Conservation (phyloP, 164 flowering plant species). For the Dillenia suffruticosa region DNA sequence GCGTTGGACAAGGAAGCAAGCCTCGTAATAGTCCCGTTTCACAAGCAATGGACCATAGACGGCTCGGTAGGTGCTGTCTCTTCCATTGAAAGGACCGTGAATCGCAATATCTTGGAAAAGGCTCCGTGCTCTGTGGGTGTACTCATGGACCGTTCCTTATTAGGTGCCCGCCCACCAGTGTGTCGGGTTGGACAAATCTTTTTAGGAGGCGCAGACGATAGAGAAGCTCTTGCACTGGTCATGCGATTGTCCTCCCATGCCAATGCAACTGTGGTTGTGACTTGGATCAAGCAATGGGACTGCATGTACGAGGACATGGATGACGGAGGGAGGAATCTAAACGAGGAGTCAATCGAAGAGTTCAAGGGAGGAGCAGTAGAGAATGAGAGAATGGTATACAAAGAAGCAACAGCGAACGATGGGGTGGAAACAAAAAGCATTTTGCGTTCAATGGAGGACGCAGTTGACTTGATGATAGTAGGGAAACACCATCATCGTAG, state of each 20-base stretch:
- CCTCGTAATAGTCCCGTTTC: too few species aligned
- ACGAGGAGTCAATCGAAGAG: slow-evolving; percentile 12
- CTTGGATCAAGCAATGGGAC: slow-evolving; percentile 3
- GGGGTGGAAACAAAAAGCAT: slow-evolving; percentile 7
- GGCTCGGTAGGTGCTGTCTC: too few species aligned
- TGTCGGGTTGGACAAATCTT: neutral
- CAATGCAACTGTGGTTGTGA: neutral
- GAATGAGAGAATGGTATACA: slow-evolving; percentile 12
- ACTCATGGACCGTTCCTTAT: neutral
- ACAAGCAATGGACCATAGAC: too few species aligned
- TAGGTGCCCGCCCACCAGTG: neutral
- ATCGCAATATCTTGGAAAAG: neutral
- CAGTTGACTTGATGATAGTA: slow-evolving; percentile 24
- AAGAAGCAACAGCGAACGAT: slow-evolving; percentile 24
- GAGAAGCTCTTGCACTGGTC: neutral
- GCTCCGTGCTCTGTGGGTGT: neutral
- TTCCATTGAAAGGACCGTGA: neutral
- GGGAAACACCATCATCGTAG: slow-evolving; percentile 25
- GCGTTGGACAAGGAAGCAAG: too few species aligned
- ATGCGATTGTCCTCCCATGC: slow-evolving; percentile 11
- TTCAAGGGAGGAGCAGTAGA: slow-evolving; percentile 4
- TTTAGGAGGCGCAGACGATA: neutral
- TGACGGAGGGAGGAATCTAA: slow-evolving; percentile 11
- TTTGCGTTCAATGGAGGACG: slow-evolving; percentile 12
- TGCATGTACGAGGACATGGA: neutral